A percentile compares a stretch with the other conserved stretches of the same genome.
Conservation (phyloP, 768 basidiomycete species). For the Leccinum disarticulatum region DNA sequence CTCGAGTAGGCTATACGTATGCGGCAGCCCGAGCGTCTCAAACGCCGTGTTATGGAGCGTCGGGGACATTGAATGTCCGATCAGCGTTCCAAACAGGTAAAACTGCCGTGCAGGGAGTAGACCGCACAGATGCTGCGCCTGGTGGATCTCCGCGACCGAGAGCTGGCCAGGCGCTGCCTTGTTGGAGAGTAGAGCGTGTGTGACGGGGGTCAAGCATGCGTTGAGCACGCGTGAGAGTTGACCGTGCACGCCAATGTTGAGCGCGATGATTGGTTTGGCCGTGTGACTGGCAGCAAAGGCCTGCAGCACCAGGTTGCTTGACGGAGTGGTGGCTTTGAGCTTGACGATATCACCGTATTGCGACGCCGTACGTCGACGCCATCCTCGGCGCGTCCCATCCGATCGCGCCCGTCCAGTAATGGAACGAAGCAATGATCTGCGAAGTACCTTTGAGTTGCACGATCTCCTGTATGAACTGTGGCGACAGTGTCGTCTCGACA, state of each 20-base stretch:
- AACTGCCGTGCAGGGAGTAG: constrained; percentile 70
- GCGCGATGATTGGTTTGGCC: constrained; percentile 84
- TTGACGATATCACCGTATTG: too few relatives aligned
- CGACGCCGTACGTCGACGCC: too few relatives aligned
- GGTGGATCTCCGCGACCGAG: constrained; percentile 83
- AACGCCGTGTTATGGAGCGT: constrained; percentile 92
- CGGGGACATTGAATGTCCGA: constrained; percentile 87
- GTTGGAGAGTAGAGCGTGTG: constrained; percentile 82
- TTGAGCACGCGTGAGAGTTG: constrained; percentile 92
- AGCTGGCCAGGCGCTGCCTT: constrained; percentile 94
- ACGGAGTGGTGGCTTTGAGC: constrained; percentile 31
- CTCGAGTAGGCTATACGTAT: constrained; percentile 79
- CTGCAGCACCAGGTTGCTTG: constrained; percentile 80
- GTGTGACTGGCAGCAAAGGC: constrained; percentile 60
- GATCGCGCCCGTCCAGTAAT: too few relatives aligned
- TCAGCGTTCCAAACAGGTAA: constrained; percentile 89
- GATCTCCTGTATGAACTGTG: too few relatives aligned
- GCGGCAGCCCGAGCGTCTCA: constrained; percentile 75
- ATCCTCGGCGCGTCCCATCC: too few relatives aligned
- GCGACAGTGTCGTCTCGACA: too few relatives aligned
- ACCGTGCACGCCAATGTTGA: constrained; percentile 92
- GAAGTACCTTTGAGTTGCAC: too few relatives aligned
- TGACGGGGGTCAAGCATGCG: constrained; percentile 82
- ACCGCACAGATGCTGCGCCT: constrained; percentile 78
- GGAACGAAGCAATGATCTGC: too few relatives aligned